Base-by-base conservation (phyloP, 2,329 filamentous ascomycete genomes). In the Pleurostoma richardsiae region DNA sequence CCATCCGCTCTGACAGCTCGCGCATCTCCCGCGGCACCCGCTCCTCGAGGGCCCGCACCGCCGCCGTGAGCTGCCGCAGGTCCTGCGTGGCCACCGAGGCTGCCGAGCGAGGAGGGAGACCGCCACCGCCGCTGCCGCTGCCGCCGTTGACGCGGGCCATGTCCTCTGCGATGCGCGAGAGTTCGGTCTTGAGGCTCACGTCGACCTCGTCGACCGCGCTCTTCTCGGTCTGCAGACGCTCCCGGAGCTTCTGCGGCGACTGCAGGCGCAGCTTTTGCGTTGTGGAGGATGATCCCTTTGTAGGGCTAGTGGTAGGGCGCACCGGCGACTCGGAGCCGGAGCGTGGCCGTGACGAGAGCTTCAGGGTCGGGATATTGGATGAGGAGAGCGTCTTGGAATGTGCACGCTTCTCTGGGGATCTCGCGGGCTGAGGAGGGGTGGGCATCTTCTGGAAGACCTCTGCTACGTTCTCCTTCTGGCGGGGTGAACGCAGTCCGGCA, bases 151-250 rank as follows among this genome's bases (percentile, higher is more conserved):
- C 66, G 36, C 73, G 72, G 26, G 82, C 82, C 70, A 96, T 81
- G 62, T 96, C 90, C 48, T 89, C 82, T 1, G 87, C 80, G 56
- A 96, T 92, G 53, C 86, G 85, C 43, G 80, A 81, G 6, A 96
- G 72, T 61, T 96, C 91, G 4, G 82, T 80, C 62, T 86, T 82
- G 10, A 96, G 67, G 4, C 78, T 78, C 3, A 77, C 74, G 51
- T 91, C 88, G 0, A 85, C 82, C 6, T 83, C 81, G 4, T 83
- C 80, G 11, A 91, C 81, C 0, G 84, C 79, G 46, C 80, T 82
- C 65, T 90, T 90, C 63, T 96, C 90, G 42, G 81, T 84, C 57
- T 92, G 86, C 1, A 96, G 75, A 31, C 92, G 85, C 68, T 96
- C 91, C 19, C 91, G 86, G 26, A 92, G 72, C 61, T 87, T 91